Conservation (phyloP, 2,329 filamentous ascomycete species). For the Exophiala spinifera region DNA sequence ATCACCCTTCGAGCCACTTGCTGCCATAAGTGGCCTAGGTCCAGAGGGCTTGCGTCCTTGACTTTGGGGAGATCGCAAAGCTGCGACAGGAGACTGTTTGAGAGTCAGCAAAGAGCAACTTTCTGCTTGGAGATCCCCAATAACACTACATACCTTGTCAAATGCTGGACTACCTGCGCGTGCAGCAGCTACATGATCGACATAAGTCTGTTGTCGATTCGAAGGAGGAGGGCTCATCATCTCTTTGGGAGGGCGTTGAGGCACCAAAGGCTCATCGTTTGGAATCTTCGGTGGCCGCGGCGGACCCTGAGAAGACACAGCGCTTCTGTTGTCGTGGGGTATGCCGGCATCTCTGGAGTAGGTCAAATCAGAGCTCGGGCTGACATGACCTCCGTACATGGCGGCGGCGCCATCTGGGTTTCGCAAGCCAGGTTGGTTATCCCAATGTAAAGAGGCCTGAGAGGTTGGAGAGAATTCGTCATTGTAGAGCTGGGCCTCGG, state of each 20-base stretch:
- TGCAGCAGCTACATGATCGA: constrained; percentile 41
- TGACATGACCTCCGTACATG: constrained; percentile 39
- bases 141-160: constrained; percentile 30
- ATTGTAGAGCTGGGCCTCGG: constrained; percentile 56
- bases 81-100: constrained; percentile 25
- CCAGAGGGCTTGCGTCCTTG: constrained; percentile 46
- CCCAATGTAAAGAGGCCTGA: constrained; percentile 44
- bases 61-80: constrained; percentile 33
- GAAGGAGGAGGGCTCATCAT: constrained; percentile 32
- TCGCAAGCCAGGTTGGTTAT: constrained; percentile 17
- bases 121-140: not conserved
- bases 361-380: constrained; percentile 47
- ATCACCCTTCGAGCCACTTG: constrained; percentile 35
- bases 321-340: constrained; percentile 15
- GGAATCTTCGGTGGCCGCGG: constrained; percentile 53
- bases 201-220: constrained; percentile 37
- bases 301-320: constrained; percentile 38
- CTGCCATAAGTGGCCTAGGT: constrained; percentile 44
- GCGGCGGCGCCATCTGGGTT: constrained; percentile 1
- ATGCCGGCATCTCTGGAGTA: constrained; percentile 38
- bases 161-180: constrained; percentile 30
- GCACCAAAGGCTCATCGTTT: constrained; percentile 59
- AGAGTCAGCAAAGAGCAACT: constrained; percentile 6
- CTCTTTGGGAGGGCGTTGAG: constrained; percentile 46
- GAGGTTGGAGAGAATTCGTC: constrained; percentile 35